These are phyloP conservation scores for Eucalyptus leucophloia DNA, from an alignment of 345 rosid genomes.

Conservation along the genomic window DNA sequence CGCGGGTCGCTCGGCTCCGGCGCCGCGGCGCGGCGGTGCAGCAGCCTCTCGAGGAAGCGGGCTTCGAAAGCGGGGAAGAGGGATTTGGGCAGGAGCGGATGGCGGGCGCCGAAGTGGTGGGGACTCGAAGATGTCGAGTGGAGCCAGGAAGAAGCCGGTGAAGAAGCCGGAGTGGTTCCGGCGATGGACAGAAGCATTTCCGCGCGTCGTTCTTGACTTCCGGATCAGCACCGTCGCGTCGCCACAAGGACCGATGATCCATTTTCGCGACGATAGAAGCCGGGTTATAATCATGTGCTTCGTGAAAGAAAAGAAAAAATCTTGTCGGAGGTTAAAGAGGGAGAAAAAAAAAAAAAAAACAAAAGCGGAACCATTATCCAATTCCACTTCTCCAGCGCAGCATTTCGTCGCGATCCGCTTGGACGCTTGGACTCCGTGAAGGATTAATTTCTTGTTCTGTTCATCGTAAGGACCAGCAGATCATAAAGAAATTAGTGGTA, in stretches of 20 bases:
- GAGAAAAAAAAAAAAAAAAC: neutral
- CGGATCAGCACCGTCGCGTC: neutral
- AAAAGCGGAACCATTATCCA: neutral
- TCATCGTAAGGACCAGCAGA: neutral
- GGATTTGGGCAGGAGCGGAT: neutral
- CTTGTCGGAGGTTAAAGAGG: neutral
- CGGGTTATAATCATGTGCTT: neutral
- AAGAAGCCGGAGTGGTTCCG: neutral
- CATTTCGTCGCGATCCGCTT: neutral
- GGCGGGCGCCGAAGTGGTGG: conserved; percentile 9
- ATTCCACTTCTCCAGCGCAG: neutral
- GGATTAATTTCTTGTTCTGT: neutral
- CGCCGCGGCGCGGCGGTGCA: neutral
- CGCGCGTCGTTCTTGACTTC: neutral
- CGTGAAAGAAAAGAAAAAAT: neutral
- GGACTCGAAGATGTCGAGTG: neutral
- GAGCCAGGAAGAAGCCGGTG: neutral
- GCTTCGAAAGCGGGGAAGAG: neutral
- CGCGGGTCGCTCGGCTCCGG: neutral
- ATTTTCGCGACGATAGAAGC: neutral
- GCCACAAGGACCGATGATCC: neutral
- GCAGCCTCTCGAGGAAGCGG: neutral
- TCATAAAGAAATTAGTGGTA: neutral
- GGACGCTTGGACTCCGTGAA: neutral
- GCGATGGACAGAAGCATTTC: neutral